Evolutionary conservation across 331 rosid species (phyloP), one percentile per base, ranked within the genome.

Genomic region (Telfairia occidentalis): DNA sequence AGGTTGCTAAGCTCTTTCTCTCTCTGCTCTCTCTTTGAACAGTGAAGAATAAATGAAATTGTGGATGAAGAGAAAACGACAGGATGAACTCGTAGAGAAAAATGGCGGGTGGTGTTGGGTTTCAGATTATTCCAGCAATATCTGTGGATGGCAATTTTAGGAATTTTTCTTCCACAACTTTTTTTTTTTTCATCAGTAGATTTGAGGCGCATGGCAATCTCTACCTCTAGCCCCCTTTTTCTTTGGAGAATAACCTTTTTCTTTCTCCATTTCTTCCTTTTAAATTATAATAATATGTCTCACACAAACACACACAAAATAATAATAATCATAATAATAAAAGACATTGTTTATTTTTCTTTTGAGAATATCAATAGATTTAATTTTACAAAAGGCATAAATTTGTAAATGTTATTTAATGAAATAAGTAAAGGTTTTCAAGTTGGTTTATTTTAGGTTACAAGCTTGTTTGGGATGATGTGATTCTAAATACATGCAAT

Each of bases 11-110:
- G 30, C 59, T 58, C 38, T 52, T 34, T 24, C 24, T 3, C 5
- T 4, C 1, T 8, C 3, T 32, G 1, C 0, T 19, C 0, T 8
- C 4, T 9, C 19, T 71, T 59, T 30, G 40, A 29, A 9, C 50
- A 29, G 45, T n/a, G 52, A 19, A 40, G 3, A 9, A 0, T 2
- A 52, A 60, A 1, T 50, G 6, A 37, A 6, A 54, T 81, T 76
- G 79, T 73, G 82, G 84, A 80, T 59, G 86, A 23, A 70, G 78
- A 81, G 83, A 83, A 83, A 79, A 82, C 75, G 38, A 12, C 35
- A 79, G 75, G 81, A 79, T 52, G 11, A 45, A 23, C 53, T 52
- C 23, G 71, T 45, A 58, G 71, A 49, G 69, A 37, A 53, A 70
- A 58, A 71, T 60, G 74, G 82, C 81, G 78, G 83, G 64, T 75